These are phyloP conservation scores for Tetrahymena thermophila DNA, from an alignment of 73 alveolate species.

Conservation along the genomic window DNA sequence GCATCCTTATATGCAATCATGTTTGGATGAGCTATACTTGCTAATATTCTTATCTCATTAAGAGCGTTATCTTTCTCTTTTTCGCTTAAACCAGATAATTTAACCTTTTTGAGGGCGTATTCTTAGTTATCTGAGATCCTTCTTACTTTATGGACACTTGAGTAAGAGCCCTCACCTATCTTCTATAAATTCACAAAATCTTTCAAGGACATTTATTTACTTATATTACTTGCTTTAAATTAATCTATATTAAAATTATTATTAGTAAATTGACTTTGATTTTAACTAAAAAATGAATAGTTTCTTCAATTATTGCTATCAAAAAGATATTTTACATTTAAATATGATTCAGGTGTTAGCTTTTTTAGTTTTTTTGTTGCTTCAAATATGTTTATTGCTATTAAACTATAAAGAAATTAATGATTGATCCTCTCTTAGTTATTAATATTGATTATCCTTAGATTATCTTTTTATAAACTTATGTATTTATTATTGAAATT, in stretches of 20 bases:
- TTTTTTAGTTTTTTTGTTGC: neutral
- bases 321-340: neutral
- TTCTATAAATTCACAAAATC: slow-evolving; percentile 20
- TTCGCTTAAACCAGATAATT: slow-evolving; percentile 12
- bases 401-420: neutral
- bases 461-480: neutral
- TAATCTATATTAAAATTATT: neutral
- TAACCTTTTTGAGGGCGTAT: slow-evolving; percentile 45
- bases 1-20: slow-evolving; percentile 35
- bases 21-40: slow-evolving; percentile 33
- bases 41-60: slow-evolving; percentile 42
- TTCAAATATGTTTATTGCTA: neutral
- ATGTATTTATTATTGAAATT: neutral
- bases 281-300: neutral
- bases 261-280: neutral
- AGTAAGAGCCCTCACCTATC: slow-evolving; percentile 38
- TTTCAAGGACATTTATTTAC: neutral
- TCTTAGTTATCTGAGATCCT: slow-evolving; percentile 31
- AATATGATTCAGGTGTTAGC: neutral
- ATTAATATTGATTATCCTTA: neutral
- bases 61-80: slow-evolving; percentile 47
- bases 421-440: neutral
- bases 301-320: neutral
- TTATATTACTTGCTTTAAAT: neutral
- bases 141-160: slow-evolving; percentile 31